Base-by-base conservation (phyloP, 2,329 filamentous ascomycete genomes). In the Fusarium torreyae region DNA sequence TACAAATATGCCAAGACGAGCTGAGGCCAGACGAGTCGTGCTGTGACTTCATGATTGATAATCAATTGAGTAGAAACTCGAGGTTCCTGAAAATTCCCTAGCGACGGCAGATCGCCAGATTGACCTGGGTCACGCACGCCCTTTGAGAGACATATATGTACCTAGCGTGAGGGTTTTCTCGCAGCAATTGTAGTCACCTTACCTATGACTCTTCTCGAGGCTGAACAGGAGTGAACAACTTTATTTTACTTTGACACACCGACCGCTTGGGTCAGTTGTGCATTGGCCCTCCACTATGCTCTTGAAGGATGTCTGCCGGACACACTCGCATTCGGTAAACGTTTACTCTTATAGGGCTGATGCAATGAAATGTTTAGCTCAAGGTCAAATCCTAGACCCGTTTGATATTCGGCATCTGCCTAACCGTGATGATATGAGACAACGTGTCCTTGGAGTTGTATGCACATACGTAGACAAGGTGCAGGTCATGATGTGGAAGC, bases 141-240 rank as follows among this genome's bases (percentile, higher is more conserved):
- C 57, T 69, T 68, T 59, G 36, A 38, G 44, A 45, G 67, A 70
- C 67, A 68, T 28, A 34, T 46, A 53, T 51, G 63, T 64, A 64
- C 36, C 40, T 62, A 60, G 55, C 34, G 65, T 66, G 63, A 54
- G 61, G 44, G 44, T 55, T 66, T 66, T 66, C 28, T 66, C 28
- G 28, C n/a, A 34, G 36, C n/a, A 14, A 26, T 17, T 17, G 10
- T 43, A 36, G 44, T 43, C 24, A 51, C 28, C 6, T 43, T 55
- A 17, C 14, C 6, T 49, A 46, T 56, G 43, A 60, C 55, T 56
- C 33, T 51, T 60, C 39, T 56, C 36, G 26, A 26, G 28, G 26
- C 40, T 40, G 33, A 57, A 26, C 31, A 24, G 46, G 28, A 31
- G 22, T 9, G 28, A 20, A 54, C 33, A 64, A 31, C 22, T 58